Conservation (phyloP, 495 filamentous ascomycete genomes). For the Gamarada debralockiae region DNA sequence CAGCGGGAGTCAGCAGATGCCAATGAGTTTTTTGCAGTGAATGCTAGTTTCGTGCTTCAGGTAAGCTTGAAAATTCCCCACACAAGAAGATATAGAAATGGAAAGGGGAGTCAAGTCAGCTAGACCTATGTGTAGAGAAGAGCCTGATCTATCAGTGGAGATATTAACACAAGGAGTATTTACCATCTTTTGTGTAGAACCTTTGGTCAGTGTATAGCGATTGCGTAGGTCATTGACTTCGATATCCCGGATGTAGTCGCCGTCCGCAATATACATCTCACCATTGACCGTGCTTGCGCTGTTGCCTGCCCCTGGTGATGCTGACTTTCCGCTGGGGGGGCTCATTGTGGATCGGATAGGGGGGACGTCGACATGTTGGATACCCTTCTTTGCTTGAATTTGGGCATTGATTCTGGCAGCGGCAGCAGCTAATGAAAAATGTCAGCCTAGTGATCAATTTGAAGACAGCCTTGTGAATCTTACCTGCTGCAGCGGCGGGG, state of each 20-base stretch:
- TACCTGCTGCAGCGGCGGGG: constrained; percentile 86
- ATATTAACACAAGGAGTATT: constrained; percentile 62
- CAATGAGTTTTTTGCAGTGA: constrained; percentile 66
- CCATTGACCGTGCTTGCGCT: constrained; percentile 62
- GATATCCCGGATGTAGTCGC: constrained; percentile 96
- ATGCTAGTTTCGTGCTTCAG: constrained; percentile 67
- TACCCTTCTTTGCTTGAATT: constrained; percentile 87
- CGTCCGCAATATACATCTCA: constrained; percentile 90
- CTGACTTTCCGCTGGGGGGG: constrained; percentile 19
- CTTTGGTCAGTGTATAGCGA: constrained; percentile 96
- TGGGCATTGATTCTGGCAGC: constrained; percentile 92
- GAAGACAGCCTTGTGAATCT: constrained; percentile 3
- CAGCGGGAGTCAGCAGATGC: constrained; percentile 94
- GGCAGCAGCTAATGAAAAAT: constrained; percentile 65
- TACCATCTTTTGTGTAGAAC: constrained; percentile 99
- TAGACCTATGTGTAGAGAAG: constrained; percentile 34
- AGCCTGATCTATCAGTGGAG: constrained; percentile 77
- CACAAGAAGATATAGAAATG: constrained; percentile 39
- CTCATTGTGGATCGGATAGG: constrained; percentile 61
- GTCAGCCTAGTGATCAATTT: constrained; percentile 5
- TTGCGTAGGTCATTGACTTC: constrained; percentile 98
- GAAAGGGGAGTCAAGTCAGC: constrained; percentile 19
- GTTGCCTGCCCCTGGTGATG: constrained; percentile 34
- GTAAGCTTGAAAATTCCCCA: constrained; percentile 80
- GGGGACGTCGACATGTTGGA: constrained; percentile 92